Evolutionary conservation across 2,329 filamentous ascomycete species (phyloP).

Genomic region (Sordariomycetes sp.): DNA sequence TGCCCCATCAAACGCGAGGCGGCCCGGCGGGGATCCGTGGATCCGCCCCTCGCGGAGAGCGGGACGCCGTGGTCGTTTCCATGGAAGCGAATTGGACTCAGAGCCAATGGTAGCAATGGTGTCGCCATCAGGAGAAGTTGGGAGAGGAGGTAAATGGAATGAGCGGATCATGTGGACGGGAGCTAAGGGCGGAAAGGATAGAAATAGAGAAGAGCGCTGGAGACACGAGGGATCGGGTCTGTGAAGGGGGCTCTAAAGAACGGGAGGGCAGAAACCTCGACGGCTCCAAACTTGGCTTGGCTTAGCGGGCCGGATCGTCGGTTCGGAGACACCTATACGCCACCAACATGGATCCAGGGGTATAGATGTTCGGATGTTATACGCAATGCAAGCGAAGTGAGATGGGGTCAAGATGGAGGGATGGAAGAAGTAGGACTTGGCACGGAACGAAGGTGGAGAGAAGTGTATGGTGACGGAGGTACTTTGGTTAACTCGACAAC

Average conservation of each 20-base stretch:
- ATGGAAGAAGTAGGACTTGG: neutral
- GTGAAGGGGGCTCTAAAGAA: neutral
- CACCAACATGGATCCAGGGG: neutral
- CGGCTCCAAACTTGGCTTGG: neutral
- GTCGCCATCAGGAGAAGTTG: neutral
- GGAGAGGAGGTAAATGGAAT: neutral
- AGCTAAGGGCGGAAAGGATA: neutral
- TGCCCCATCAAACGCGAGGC: neutral
- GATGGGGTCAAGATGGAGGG: neutral
- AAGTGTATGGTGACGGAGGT: neutral
- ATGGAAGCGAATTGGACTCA: neutral
- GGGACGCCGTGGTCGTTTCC: neutral
- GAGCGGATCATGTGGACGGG: neutral
- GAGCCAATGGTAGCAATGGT: neutral
- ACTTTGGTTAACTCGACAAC: neutral
- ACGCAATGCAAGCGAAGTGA: neutral
- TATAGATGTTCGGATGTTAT: slow-evolving; percentile 1
- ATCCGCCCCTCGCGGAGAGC: neutral
- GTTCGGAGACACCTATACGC: slow-evolving; percentile 1
- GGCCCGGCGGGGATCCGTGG: neutral
- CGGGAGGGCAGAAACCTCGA: neutral
- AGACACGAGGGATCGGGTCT: neutral
- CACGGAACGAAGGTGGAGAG: neutral
- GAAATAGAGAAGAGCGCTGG: neutral
- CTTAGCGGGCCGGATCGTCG: neutral